Conservation (phyloP, 176 grass and related monocot species). For the Aegilops sharonensis region DNA sequence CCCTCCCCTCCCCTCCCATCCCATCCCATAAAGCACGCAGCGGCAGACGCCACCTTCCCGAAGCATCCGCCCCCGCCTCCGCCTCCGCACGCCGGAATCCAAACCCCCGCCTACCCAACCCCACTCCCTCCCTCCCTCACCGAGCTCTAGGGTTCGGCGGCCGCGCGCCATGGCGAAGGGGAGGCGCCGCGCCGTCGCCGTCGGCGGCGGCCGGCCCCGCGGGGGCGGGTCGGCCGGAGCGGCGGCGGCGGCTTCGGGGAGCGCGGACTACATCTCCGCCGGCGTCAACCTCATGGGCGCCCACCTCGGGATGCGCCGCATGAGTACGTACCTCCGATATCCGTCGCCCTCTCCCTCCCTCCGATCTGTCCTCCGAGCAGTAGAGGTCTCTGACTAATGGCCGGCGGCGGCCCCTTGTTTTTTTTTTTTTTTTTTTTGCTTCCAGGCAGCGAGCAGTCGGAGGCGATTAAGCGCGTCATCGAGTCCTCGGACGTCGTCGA, state of each 20-base stretch:
- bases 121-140: neutral
- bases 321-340: slow-evolving; percentile 3
- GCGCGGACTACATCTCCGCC: neutral
- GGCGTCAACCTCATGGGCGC: neutral
- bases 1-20: neutral
- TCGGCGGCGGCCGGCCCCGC: neutral
- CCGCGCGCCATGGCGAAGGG: neutral
- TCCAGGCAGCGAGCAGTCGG: neutral
- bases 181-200: neutral
- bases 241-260: neutral
- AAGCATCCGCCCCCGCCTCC: neutral
- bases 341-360: neutral
- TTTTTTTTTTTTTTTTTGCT: too few species aligned
- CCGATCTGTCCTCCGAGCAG: neutral
- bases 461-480: neutral
- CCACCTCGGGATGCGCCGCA: neutral
- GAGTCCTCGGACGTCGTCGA: neutral
- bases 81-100: neutral
- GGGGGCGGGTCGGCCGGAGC: neutral
- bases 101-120: neutral
- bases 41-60: neutral
- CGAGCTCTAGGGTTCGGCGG: neutral
- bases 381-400: neutral
- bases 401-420: too few species aligned
- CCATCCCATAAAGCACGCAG: neutral